Conservation (phyloP, 495 filamentous ascomycete species). For the Talaromyces adpressus region DNA sequence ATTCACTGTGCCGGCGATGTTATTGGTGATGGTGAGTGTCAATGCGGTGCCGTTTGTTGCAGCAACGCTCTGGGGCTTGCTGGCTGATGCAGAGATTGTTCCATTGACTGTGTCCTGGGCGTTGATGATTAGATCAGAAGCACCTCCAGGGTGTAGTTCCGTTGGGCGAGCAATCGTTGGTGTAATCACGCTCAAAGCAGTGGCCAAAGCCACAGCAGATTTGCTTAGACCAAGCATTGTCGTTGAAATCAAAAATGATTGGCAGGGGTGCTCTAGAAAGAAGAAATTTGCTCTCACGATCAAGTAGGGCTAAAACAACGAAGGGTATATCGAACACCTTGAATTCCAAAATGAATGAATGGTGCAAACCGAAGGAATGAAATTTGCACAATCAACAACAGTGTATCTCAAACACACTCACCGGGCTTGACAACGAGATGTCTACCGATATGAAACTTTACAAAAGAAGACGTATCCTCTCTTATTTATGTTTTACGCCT, state of each 20-base stretch:
- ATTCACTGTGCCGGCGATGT: conserved; percentile 28
- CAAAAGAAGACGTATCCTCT: not conserved
- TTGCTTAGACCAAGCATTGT: conserved; percentile 1
- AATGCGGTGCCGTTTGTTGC: not conserved
- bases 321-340: not conserved
- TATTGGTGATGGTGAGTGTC: conserved; percentile 27
- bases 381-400: not conserved
- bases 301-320: not conserved
- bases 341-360: not conserved
- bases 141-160: conserved; percentile 8
- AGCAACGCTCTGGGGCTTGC: not conserved
- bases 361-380: not conserved
- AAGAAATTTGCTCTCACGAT: not conserved
- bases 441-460: not conserved
- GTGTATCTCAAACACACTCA: not conserved
- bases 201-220: not conserved
- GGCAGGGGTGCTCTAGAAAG: not conserved
- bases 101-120: conserved; percentile 9
- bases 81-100: not conserved
- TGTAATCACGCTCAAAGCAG: not conserved
- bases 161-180: conserved; percentile 3
- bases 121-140: conserved; percentile 4
- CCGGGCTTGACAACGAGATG: not conserved
- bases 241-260: not conserved
- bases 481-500: not conserved